These are phyloP conservation scores for Dalbergia cultrata DNA, from an alignment of 306 rosid species.

Conservation along the genomic window DNA sequence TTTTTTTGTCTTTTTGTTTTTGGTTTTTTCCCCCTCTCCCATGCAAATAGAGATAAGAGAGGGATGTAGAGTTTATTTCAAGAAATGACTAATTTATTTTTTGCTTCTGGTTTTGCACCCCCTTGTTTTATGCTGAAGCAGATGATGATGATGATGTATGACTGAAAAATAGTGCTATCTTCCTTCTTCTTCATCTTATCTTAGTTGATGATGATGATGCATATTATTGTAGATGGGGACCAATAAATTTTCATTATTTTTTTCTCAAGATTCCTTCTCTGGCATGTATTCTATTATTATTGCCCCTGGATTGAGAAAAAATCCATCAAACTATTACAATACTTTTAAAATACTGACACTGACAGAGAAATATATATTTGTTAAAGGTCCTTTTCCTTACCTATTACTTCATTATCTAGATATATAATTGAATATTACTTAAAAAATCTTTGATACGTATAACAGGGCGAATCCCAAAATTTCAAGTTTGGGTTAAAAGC, in stretches of 20 bases:
- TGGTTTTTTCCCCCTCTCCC: slow-evolving; percentile 36
- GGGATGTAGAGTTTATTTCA: slow-evolving; percentile 62
- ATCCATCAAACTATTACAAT: slow-evolving; percentile 41
- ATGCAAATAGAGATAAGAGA: slow-evolving; percentile 73
- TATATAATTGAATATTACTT: slow-evolving; percentile 41
- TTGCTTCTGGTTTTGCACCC: slow-evolving; percentile 48
- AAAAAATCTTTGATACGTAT: slow-evolving; percentile 38
- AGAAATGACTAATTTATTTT: slow-evolving; percentile 48
- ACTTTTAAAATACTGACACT: slow-evolving; percentile 30
- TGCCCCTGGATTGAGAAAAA: slow-evolving; percentile 40
- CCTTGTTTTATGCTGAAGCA: slow-evolving; percentile 50
- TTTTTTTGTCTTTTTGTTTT: background rate
- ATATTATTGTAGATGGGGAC: slow-evolving; percentile 50
- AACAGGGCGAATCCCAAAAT: slow-evolving; percentile 36
- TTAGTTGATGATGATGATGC: slow-evolving; percentile 43
- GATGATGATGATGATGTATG: slow-evolving; percentile 46
- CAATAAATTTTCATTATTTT: slow-evolving; percentile 35
- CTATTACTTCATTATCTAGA: slow-evolving; percentile 43
- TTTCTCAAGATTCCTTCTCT: slow-evolving; percentile 53
- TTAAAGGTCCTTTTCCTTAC: slow-evolving; percentile 56
- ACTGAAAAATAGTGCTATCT: slow-evolving; percentile 41
- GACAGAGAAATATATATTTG: slow-evolving; percentile 51
- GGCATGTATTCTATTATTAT: slow-evolving; percentile 36
- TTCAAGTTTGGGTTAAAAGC: slow-evolving; percentile 29
- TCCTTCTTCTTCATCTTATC: slow-evolving; percentile 42